phyloP scores from a whole-genome alignment of 306 rosid species.

The Astragalus glycyphyllos region DNA sequence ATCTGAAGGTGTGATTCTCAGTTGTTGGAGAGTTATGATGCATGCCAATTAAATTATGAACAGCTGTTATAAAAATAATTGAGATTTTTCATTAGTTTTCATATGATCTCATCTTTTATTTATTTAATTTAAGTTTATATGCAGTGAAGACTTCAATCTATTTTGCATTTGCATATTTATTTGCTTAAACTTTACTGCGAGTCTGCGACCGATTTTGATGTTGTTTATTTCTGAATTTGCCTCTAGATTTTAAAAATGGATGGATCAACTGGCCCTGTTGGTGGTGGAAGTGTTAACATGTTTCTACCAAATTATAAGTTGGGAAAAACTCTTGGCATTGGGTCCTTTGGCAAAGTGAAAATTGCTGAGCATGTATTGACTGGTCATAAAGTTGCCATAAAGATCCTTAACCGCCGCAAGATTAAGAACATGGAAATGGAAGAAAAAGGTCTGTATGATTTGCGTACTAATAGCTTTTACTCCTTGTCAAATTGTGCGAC shows the following conservation, averaged over 20 bases:
- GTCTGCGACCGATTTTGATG: conserved; percentile 15
- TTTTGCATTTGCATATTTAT: conserved; percentile 9
- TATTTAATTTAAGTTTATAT: conserved; percentile 36
- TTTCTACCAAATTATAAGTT: conserved; percentile 77
- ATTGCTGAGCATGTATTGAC: conserved; percentile 87
- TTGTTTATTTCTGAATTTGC: conserved; percentile 36
- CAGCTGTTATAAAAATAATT: background rate
- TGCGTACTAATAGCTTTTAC: conserved; percentile 19
- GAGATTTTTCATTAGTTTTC: background rate
- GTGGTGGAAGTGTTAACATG: conserved; percentile 59
- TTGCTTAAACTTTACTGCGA: conserved; percentile 1
- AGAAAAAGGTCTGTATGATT: conserved; percentile 74
- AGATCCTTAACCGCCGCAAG: conserved; percentile 86
- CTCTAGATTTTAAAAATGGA: conserved; percentile 60
- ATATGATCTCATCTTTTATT: conserved; percentile 18
- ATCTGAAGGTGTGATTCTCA: conserved; percentile 2
- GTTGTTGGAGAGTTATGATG: conserved; percentile 17
- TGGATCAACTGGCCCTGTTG: conserved; percentile 50
- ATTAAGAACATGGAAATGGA: conserved; percentile 88
- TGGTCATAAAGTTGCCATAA: conserved; percentile 93
- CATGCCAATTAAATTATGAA: conserved; percentile 1
- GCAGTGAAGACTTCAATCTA: conserved; percentile 10
- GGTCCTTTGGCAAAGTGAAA: conserved; percentile 91
- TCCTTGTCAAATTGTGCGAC: conserved; percentile 8
- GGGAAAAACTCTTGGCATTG: conserved; percentile 96